These are phyloP conservation scores for Monosporozyma unispora DNA, from an alignment of 805 yeast species.

Conservation along the genomic window DNA sequence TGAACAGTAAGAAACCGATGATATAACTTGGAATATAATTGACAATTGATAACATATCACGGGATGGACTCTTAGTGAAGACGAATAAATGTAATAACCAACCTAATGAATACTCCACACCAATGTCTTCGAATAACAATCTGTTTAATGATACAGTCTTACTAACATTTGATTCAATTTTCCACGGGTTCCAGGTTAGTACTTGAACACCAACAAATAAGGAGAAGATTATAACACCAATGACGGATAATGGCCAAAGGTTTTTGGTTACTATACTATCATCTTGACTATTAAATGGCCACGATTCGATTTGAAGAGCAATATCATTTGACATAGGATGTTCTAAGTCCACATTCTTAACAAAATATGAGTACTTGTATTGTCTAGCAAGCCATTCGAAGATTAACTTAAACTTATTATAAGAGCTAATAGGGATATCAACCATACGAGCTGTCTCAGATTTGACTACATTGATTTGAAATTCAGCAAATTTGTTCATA, in stretches of 20 bases:
- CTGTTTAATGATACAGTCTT: background rate
- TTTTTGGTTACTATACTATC: conserved; percentile 5
- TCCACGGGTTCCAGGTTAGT: conserved; percentile 16
- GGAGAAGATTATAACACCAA: conserved; percentile 7
- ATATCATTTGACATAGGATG: background rate
- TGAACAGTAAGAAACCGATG: conserved; percentile 11
- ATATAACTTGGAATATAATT: conserved; percentile 21
- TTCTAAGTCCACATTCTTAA: conserved; percentile 4
- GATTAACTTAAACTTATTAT: background rate
- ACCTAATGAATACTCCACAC: conserved; percentile 18
- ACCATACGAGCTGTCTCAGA: background rate
- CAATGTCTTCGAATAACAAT: conserved; percentile 10
- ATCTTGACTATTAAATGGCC: conserved; percentile 14
- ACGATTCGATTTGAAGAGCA: conserved; percentile 5
- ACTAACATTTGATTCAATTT: background rate
- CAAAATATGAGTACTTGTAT: conserved; percentile 17
- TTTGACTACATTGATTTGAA: conserved; percentile 4
- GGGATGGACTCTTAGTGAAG: conserved; percentile 14
- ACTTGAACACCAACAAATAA: background rate
- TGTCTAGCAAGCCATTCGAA: conserved; percentile 6
- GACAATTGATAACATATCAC: background rate
- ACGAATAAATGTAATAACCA: conserved; percentile 24
- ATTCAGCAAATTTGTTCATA: conserved; percentile 1
- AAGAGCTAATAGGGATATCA: background rate
- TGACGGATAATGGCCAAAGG: conserved; percentile 15